Evolutionary conservation across 306 rosid genomes (phyloP).

Genomic region (Corylus americana): DNA sequence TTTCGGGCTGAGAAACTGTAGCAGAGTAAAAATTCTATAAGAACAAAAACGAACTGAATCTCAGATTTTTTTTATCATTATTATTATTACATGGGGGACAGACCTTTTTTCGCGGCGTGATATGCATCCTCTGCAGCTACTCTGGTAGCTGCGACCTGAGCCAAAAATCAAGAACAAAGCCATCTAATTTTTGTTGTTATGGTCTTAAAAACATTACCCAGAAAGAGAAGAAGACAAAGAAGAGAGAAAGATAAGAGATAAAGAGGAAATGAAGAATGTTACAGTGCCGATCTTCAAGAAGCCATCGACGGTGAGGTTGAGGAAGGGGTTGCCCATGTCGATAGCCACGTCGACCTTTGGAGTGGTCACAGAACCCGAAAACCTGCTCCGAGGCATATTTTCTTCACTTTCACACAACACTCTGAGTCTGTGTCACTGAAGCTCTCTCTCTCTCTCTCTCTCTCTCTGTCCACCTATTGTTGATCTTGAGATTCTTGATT

Average conservation of each 20-base stretch:
- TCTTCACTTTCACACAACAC: neutral
- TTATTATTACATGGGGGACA: neutral
- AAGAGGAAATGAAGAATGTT: neutral
- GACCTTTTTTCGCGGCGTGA: slow-evolving; percentile 50
- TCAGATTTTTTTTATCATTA: too few species aligned
- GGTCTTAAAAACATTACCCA: neutral
- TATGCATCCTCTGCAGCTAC: slow-evolving; percentile 74
- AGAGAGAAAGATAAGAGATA: too few species aligned
- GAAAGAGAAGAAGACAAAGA: neutral
- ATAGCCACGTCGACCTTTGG: slow-evolving; percentile 67
- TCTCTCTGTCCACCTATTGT: too few species aligned
- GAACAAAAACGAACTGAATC: slow-evolving; percentile 6
- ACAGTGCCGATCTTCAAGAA: slow-evolving; percentile 92
- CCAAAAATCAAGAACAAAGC: neutral
- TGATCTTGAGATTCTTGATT: neutral
- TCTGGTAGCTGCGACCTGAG: slow-evolving; percentile 81
- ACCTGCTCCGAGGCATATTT: slow-evolving; percentile 50
- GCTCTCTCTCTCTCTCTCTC: neutral
- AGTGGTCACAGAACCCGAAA: slow-evolving; percentile 44
- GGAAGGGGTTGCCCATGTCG: slow-evolving; percentile 77
- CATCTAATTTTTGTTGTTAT: neutral
- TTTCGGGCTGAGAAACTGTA: too few species aligned
- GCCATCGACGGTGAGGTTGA: slow-evolving; percentile 81
- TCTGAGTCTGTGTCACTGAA: neutral
- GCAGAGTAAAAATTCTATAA: neutral